phyloP scores from a whole-genome alignment of 2,329 filamentous ascomycete genomes.

The Penicillium sumatraense region DNA sequence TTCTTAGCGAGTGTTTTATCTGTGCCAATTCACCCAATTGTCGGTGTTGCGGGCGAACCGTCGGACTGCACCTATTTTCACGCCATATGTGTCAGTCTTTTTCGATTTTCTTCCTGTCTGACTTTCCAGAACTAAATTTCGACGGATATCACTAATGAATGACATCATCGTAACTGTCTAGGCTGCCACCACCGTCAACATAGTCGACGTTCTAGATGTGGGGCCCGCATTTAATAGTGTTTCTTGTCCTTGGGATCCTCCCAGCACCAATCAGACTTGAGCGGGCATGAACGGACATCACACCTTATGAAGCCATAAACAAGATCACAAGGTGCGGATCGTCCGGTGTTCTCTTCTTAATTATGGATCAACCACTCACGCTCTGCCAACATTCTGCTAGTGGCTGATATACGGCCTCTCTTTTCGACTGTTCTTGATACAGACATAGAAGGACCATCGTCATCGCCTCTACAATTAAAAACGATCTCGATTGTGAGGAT shows the following conservation, averaged over 20 bases:
- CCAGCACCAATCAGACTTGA: slow-evolving; percentile 6
- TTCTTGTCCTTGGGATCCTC: slow-evolving; percentile 2
- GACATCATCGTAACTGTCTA: not conserved
- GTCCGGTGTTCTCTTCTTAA: slow-evolving; percentile 7
- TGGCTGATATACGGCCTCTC: slow-evolving; percentile 11
- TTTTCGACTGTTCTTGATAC: slow-evolving; percentile 4
- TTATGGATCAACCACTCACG: slow-evolving; percentile 1
- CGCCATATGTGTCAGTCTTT: too few relatives aligned
- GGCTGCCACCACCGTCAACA: not conserved
- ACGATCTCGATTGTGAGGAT: slow-evolving; percentile 8
- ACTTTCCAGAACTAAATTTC: slow-evolving; percentile 4
- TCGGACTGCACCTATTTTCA: too few relatives aligned
- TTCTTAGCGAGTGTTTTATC: too few relatives aligned
- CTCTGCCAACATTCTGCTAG: slow-evolving; percentile 11
- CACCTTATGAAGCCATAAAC: slow-evolving; percentile 6
- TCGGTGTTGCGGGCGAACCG: too few relatives aligned
- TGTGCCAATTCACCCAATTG: too few relatives aligned
- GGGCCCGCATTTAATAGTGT: slow-evolving; percentile 1
- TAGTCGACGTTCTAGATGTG: slow-evolving; percentile 2
- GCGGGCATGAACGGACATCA: slow-evolving; percentile 1
- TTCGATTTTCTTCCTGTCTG: slow-evolving; percentile 12
- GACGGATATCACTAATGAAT: slow-evolving; percentile 7
- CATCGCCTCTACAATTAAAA: not conserved
- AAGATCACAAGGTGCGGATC: not conserved
- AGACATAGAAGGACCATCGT: too few relatives aligned